Base-by-base conservation (phyloP, 139 green algal species). In the Closterium sp. region DNA sequence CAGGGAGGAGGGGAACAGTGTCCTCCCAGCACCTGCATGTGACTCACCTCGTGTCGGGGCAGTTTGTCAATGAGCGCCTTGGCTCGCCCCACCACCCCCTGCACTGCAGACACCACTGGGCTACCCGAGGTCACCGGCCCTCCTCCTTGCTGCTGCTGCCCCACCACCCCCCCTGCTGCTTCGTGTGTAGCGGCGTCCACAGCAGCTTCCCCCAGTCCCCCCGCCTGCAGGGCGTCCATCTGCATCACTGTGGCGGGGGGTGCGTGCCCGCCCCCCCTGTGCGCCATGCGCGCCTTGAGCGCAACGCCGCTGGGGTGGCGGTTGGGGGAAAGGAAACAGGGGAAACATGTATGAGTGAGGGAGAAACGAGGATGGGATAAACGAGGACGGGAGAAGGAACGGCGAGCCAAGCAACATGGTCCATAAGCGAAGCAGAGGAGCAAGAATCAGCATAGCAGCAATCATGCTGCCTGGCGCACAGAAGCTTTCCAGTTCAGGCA, bases 1-100 rank as follows among this genome's bases (percentile, higher is more conserved):
- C n/a, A 27, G 21, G 87, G 70, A 91, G n/a, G 4, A 91, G 88
- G 30, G 27, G 32, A 38, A 38, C 32, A 45, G 38, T 45, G 38
- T 45, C 38, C 38, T 45, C 3, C 38, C 38, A 45, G 10, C 38
- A 6, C 28, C 19, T 87, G 28, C 84, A 30, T 87, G 11, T 22
- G 1, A 92, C 90, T 93, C 45, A 86, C 87, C 34, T 92, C 32
- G 24, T 93, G 19, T 42, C 32, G 2, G 24, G 89, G 85, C 31
- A 92, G 84, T 31, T 92, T 92, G 62, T 92, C 89, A 89, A 92
- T 31, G 28, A 92, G 34, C 9, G n/a, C 70, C 31, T 92, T 88
- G 9, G 89, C 50, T 42, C 30, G 27, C 21, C 24, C 29, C 19
- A 84, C 29, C 27, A 92, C 27, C 89, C 31, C 45, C 89, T 91